Evolutionary conservation across 2,329 filamentous ascomycete genomes (phyloP).

Genomic region (Cadophora malorum): DNA sequence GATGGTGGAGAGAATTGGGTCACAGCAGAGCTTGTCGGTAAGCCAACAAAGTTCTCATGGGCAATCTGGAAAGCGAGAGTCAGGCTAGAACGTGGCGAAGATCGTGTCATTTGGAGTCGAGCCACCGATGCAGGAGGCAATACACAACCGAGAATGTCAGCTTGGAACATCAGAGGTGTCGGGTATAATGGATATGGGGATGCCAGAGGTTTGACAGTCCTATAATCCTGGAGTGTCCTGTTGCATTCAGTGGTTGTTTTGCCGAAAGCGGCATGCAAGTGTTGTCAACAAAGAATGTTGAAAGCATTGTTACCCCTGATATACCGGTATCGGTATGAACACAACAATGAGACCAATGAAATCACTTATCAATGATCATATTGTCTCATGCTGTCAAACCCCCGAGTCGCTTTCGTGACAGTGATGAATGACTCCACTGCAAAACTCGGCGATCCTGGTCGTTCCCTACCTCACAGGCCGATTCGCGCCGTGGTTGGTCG

Average conservation of each 20-base stretch:
- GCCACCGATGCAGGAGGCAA: neutral
- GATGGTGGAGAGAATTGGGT: neutral
- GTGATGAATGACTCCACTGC: neutral
- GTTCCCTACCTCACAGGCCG: neutral
- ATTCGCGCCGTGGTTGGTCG: neutral
- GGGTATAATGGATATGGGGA: constrained; percentile 6
- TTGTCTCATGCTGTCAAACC: neutral
- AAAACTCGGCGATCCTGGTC: neutral
- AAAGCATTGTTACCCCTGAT: neutral
- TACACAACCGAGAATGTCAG: neutral
- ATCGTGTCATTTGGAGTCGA: neutral
- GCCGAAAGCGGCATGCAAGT: neutral
- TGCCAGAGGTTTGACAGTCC: neutral
- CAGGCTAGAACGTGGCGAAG: neutral
- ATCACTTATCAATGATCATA: neutral
- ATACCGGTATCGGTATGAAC: neutral
- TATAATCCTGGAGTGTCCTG: neutral
- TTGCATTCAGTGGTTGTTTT: neutral
- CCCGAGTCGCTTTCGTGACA: neutral
- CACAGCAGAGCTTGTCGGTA: neutral
- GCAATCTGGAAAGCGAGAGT: neutral
- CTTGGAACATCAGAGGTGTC: constrained; percentile 15
- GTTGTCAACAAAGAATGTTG: neutral
- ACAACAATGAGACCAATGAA: neutral
- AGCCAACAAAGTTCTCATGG: constrained; percentile 8